phyloP scores from a whole-genome alignment of 345 rosid species.

The Citrus mangshanensis region DNA sequence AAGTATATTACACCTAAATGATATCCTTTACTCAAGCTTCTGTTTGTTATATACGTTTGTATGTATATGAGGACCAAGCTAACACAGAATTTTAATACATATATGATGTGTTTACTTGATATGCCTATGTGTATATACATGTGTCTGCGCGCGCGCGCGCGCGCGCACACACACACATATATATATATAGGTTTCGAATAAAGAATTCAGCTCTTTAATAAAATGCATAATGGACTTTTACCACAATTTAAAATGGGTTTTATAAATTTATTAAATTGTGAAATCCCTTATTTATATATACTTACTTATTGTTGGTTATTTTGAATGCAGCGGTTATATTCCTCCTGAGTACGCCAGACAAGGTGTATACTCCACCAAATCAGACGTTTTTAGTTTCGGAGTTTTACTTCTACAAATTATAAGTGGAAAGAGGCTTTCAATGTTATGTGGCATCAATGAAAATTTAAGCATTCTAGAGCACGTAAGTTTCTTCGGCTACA shows the following conservation, averaged over 20 bases:
- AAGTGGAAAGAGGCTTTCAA: neutral
- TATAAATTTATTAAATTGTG: too few species aligned
- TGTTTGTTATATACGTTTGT: neutral
- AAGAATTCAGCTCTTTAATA: fast-evolving
- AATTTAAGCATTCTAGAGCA: slow-evolving; percentile 26
- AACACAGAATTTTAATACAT: too few species aligned
- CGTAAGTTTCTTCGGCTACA: neutral
- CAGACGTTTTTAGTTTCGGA: slow-evolving; percentile 1
- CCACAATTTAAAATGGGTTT: too few species aligned
- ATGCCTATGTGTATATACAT: too few species aligned
- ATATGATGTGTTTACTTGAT: too few species aligned
- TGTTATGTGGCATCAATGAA: neutral
- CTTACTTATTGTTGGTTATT: neutral
- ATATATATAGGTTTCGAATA: too few species aligned
- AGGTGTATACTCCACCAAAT: slow-evolving; percentile 33
- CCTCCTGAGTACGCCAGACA: slow-evolving; percentile 41
- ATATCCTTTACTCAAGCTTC: neutral
- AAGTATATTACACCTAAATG: neutral
- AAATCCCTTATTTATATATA: too few species aligned
- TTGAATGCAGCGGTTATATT: slow-evolving; percentile 34
- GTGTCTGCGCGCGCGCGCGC: too few species aligned
- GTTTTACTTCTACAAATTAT: slow-evolving; percentile 2
- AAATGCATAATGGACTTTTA: too few species aligned
- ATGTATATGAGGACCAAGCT: too few species aligned
- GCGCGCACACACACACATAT: too few species aligned